Percentiles rank a stretch among this genome's conserved stretches.
phyloP scores from a whole-genome alignment of 2,329 filamentous ascomycete species.

The Aspergillaceae sp. region DNA sequence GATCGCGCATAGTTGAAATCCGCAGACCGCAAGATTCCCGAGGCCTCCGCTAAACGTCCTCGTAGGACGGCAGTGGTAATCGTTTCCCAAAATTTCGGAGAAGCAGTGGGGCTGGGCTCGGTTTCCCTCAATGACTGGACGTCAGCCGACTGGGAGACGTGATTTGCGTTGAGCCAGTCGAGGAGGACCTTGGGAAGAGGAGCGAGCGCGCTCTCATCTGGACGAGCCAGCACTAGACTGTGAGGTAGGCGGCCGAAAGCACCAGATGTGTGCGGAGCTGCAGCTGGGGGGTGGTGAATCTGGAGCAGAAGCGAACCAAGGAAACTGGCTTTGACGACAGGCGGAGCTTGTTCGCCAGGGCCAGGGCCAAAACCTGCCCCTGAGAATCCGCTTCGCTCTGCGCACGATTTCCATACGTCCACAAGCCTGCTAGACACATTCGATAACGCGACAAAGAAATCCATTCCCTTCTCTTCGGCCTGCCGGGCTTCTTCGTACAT shows the following conservation, averaged over 20 bases:
- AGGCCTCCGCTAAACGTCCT: slow-evolving; percentile 60
- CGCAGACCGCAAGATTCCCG: slow-evolving; percentile 61
- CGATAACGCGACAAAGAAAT: slow-evolving; percentile 25
- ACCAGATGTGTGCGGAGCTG: slow-evolving; percentile 15
- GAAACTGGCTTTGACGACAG: slow-evolving; percentile 68
- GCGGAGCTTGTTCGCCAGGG: slow-evolving; percentile 51
- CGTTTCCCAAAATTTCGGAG: slow-evolving; percentile 75
- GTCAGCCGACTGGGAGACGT: slow-evolving; percentile 63
- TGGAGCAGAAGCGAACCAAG: slow-evolving; percentile 69
- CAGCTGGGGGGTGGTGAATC: slow-evolving; percentile 61
- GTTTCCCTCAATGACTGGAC: slow-evolving; percentile 55
- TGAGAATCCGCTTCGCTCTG: slow-evolving; percentile 35
- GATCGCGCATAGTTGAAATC: slow-evolving; percentile 69
- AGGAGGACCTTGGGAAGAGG: slow-evolving; percentile 69
- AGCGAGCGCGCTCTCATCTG: slow-evolving; percentile 18
- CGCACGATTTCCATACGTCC: slow-evolving; percentile 24
- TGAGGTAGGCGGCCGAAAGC: slow-evolving; percentile 18
- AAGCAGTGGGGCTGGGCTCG: slow-evolving; percentile 64
- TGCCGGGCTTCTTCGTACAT: slow-evolving; percentile 47
- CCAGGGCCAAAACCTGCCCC: slow-evolving; percentile 52
- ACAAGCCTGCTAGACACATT: slow-evolving; percentile 28
- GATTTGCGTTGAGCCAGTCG: slow-evolving; percentile 69
- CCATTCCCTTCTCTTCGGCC: slow-evolving; percentile 21
- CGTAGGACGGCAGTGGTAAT: slow-evolving; percentile 67
- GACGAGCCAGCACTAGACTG: slow-evolving; percentile 21